phyloP scores from a whole-genome alignment of 2,329 filamentous ascomycete genomes.

The Alternaria postmessia region DNA sequence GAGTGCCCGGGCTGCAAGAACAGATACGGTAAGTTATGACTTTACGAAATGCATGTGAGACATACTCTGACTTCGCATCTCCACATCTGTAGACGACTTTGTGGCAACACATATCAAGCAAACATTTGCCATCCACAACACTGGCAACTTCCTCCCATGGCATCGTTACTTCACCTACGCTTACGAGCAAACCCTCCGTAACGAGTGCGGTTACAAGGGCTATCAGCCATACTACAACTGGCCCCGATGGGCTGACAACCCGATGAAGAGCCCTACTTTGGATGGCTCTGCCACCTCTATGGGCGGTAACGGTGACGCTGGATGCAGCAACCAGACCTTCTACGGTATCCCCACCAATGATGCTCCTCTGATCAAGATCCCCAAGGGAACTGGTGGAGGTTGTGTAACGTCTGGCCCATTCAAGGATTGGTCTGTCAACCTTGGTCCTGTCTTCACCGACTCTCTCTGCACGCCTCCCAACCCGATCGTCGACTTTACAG shows the following conservation, averaged over 20 bases:
- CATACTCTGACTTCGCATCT: too few relatives aligned
- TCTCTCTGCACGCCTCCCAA: constrained; percentile 36
- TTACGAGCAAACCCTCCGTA: constrained; percentile 39
- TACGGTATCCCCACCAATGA: constrained; percentile 36
- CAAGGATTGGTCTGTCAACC: constrained; percentile 54
- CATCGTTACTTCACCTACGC: constrained; percentile 40
- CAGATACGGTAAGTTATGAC: constrained; percentile 23
- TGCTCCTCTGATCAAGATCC: constrained; percentile 47
- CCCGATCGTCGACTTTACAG: constrained; percentile 38
- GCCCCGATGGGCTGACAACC: constrained; percentile 37
- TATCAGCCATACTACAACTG: constrained; percentile 45
- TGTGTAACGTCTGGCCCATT: constrained; percentile 63
- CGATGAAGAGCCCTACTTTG: constrained; percentile 59
- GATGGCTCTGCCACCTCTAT: constrained; percentile 60
- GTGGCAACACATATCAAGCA: constrained; percentile 43
- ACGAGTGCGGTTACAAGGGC: constrained; percentile 42
- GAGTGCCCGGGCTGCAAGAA: constrained; percentile 39
- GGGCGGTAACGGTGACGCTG: constrained; percentile 55
- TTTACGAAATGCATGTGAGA: too few relatives aligned
- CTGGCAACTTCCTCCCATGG: constrained; percentile 41
- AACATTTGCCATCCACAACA: constrained; percentile 38
- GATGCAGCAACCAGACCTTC: constrained; percentile 34
- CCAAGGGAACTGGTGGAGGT: constrained; percentile 62
- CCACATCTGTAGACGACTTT: constrained; percentile 31
- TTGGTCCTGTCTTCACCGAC: constrained; percentile 58